Conservation (phyloP, 2,329 filamentous ascomycete species). For the Botrytis galanthina region DNA sequence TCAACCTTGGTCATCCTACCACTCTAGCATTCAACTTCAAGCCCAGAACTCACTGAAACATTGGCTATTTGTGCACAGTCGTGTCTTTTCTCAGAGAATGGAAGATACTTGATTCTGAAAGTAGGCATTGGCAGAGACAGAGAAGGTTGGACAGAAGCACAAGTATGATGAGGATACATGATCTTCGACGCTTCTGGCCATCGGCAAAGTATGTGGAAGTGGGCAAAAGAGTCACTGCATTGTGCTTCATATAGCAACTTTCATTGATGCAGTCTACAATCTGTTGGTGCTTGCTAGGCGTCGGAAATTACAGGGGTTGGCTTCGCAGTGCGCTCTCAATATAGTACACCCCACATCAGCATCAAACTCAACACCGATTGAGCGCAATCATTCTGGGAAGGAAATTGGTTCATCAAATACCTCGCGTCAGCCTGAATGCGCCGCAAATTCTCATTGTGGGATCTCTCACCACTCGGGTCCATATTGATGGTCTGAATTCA, state of each 20-base stretch:
- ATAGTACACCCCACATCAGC: background rate
- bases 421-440: background rate
- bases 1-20: background rate
- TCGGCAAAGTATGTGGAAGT: background rate
- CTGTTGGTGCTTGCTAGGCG: background rate
- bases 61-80: no score
- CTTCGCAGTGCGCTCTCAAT: background rate
- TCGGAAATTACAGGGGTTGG: background rate
- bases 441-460: background rate
- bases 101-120: background rate
- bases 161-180: background rate
- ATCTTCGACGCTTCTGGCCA: background rate
- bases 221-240: background rate
- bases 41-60: background rate
- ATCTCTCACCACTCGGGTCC: constrained; percentile 3
- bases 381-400: background rate
- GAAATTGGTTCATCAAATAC: background rate
- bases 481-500: background rate
- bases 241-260: background rate
- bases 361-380: background rate
- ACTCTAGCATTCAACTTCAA: background rate
- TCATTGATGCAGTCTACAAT: background rate
- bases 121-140: background rate
- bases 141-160: background rate
- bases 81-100: no score